Conservation (phyloP, 768 basidiomycete species). For the Aureoboletus auriporus region DNA sequence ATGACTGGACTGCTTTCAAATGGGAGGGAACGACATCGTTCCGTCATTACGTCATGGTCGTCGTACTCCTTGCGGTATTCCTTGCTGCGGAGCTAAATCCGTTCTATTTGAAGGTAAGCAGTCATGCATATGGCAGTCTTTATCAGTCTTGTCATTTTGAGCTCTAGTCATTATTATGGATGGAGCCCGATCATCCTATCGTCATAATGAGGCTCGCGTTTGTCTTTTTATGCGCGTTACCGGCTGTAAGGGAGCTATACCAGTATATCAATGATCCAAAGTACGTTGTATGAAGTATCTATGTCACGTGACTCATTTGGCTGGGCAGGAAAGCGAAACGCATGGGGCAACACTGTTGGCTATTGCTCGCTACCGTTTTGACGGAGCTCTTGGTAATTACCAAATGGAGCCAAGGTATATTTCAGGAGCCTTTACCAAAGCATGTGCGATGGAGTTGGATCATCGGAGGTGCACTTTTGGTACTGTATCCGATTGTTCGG, state of each 20-base stretch:
- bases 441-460: conserved; percentile 65
- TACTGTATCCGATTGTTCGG: conserved; percentile 66
- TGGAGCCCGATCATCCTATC: conserved; percentile 88
- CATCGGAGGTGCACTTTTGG: conserved; percentile 52
- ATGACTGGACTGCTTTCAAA: conserved; percentile 84
- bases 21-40: conserved; percentile 82
- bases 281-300: conserved; percentile 38
- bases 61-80: conserved; percentile 71
- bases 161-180: conserved; percentile 59
- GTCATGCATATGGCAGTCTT: conserved; percentile 1
- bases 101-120: conserved; percentile 77
- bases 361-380: conserved; percentile 78
- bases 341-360: conserved; percentile 89
- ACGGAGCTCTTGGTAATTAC: conserved; percentile 77
- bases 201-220: conserved; percentile 67
- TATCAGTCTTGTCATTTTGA: conserved; percentile 25
- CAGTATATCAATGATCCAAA: conserved; percentile 81
- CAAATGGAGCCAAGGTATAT: conserved; percentile 80
- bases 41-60: conserved; percentile 70
- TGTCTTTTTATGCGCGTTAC: conserved; percentile 83
- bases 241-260: conserved; percentile 78
- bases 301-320: not conserved
- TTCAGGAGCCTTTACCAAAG: conserved; percentile 57
- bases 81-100: conserved; percentile 83
- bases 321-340: conserved; percentile 67